These are phyloP conservation scores for Stentor roeselii DNA, from an alignment of 73 alveolate genomes.

Conservation along the genomic window DNA sequence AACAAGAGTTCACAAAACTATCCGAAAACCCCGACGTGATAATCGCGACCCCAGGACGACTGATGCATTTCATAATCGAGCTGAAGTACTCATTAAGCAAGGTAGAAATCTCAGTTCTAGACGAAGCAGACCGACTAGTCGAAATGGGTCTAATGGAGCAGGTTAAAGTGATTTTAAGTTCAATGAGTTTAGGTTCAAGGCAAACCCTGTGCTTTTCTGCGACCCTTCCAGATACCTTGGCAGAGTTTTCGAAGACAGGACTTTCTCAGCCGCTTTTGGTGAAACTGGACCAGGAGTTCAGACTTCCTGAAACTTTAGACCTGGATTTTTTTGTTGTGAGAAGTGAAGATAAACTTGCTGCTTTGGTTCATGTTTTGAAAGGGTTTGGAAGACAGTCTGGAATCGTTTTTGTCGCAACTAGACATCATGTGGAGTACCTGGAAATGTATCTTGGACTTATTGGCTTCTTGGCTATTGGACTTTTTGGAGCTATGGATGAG, in stretches of 20 bases:
- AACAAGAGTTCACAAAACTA: slow-evolving; percentile 87
- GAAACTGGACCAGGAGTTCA: slow-evolving; percentile 88
- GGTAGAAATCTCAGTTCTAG: slow-evolving; percentile 89
- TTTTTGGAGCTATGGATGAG: slow-evolving; percentile 94
- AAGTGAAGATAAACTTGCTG: slow-evolving; percentile 78
- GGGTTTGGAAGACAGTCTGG: slow-evolving; percentile 55
- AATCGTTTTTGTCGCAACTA: slow-evolving; percentile 91
- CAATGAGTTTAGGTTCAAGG: slow-evolving; percentile 65
- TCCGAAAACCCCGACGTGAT: slow-evolving; percentile 96
- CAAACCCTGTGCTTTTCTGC: slow-evolving; percentile 93
- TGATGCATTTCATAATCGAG: slow-evolving; percentile 86
- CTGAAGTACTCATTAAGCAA: slow-evolving; percentile 70
- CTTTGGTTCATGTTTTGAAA: slow-evolving; percentile 69
- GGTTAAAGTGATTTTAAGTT: slow-evolving; percentile 60
- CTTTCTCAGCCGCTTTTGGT: slow-evolving; percentile 87
- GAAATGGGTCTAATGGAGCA: slow-evolving; percentile 96
- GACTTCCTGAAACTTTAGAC: slow-evolving; percentile 84
- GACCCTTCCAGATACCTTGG: slow-evolving; percentile 87
- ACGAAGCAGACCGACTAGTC: slow-evolving; percentile 95
- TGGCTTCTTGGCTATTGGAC: slow-evolving; percentile 66
- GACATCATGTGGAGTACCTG: slow-evolving; percentile 90
- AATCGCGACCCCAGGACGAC: slow-evolving; percentile 99
- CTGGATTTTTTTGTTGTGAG: slow-evolving; percentile 76
- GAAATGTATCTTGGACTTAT: slow-evolving; percentile 69
- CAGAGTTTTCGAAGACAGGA: slow-evolving; percentile 90